Evolutionary conservation across 2,329 filamentous ascomycete species (phyloP).

Genomic region (Nemania sp.): DNA sequence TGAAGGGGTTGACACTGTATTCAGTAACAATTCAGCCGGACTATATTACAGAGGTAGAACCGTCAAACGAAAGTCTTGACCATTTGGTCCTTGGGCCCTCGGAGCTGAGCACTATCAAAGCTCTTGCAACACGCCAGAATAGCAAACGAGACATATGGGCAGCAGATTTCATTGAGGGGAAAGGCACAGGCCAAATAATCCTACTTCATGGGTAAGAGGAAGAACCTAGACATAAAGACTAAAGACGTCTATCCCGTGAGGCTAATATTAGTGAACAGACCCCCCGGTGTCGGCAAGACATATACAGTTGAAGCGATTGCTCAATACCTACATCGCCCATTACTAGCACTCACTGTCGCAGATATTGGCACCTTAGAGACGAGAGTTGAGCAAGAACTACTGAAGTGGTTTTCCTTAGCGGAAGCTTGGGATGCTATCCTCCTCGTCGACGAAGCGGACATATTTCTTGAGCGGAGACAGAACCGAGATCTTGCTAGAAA

Average conservation of each 20-base stretch:
- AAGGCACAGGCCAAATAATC: slow-evolving; percentile 33
- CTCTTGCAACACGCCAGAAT: slow-evolving; percentile 27
- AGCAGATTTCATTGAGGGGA: slow-evolving; percentile 33
- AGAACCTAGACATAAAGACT: no score
- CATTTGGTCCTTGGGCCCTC: slow-evolving; percentile 13
- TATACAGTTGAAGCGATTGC: slow-evolving; percentile 37
- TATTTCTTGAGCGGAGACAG: slow-evolving; percentile 43
- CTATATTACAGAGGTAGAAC: background rate
- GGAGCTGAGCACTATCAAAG: slow-evolving; percentile 24
- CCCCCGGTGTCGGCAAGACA: slow-evolving; percentile 38
- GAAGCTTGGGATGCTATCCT: slow-evolving; percentile 46
- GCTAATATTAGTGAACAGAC: slow-evolving; percentile 1
- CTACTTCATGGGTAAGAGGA: slow-evolving; percentile 37
- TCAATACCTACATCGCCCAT: slow-evolving; percentile 41
- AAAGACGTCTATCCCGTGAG: no score
- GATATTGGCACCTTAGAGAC: slow-evolving; percentile 44
- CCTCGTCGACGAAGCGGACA: slow-evolving; percentile 48
- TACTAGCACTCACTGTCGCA: slow-evolving; percentile 45
- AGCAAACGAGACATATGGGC: slow-evolving; percentile 24
- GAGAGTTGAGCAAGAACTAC: slow-evolving; percentile 45
- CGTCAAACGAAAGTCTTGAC: slow-evolving; percentile 1
- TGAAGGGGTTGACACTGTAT: background rate
- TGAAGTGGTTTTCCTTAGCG: slow-evolving; percentile 44
- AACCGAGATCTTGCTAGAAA: slow-evolving; percentile 38
- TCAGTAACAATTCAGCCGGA: background rate